phyloP scores from a whole-genome alignment of 352 stramenopile genomes.

The Globisporangium cylindrosporum region DNA sequence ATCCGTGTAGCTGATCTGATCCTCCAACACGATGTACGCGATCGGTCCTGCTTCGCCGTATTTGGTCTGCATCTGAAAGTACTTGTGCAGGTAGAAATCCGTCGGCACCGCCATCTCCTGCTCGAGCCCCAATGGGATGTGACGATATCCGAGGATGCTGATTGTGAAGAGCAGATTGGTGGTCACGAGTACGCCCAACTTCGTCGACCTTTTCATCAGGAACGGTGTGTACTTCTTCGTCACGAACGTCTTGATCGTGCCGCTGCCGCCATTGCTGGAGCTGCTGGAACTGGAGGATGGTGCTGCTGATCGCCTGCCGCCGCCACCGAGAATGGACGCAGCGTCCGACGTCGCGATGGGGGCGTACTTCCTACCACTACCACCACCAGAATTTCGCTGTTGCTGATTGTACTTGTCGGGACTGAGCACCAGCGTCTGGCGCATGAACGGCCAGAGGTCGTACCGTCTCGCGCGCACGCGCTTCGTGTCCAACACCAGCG shows the following conservation, averaged over 20 bases:
- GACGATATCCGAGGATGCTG: conserved; percentile 49
- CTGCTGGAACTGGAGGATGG: not conserved
- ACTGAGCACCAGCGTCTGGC: conserved; percentile 45
- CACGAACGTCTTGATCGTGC: conserved; percentile 61
- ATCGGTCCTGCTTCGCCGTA: conserved; percentile 82
- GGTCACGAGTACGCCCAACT: conserved; percentile 52
- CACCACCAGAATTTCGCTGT: conserved; percentile 1
- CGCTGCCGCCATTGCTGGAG: conserved; percentile 4
- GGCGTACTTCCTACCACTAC: not conserved
- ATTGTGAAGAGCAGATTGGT: conserved; percentile 31
- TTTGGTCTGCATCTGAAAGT: conserved; percentile 85
- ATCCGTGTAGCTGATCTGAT: conserved; percentile 70
- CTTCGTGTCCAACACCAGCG: conserved; percentile 70
- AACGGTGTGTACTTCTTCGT: conserved; percentile 66
- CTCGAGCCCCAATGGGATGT: conserved; percentile 84
- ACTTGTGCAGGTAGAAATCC: conserved; percentile 88
- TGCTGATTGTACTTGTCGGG: conserved; percentile 26
- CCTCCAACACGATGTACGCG: conserved; percentile 80
- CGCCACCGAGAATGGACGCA: conserved; percentile 1
- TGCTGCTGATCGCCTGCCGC: too few relatives aligned
- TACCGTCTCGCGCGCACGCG: conserved; percentile 66
- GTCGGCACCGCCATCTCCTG: conserved; percentile 86
- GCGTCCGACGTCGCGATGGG: not conserved
- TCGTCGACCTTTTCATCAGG: conserved; percentile 54
- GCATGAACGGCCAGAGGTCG: conserved; percentile 66